Base-by-base conservation (phyloP, 176 grass and related monocot species). In the Ampelocalamus luodianensis region DNA sequence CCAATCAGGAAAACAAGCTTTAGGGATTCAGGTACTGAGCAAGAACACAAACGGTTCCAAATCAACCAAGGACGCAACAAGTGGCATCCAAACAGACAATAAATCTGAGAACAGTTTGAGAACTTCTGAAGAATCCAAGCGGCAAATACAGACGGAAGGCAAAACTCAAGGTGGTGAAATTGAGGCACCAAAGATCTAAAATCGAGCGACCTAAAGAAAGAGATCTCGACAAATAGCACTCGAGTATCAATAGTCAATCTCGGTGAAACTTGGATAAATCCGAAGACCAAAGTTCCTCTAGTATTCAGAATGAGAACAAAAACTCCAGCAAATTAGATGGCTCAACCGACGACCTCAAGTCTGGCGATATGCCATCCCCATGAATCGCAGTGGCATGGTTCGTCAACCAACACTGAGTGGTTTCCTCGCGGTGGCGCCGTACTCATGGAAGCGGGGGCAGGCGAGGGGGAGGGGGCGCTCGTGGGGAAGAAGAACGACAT, bases 21-120 rank as follows among this genome's bases (percentile, higher is more conserved):
- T 72, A 15, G 29, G 32, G 56, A 51, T 87, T 69, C 50, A 87
- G 71, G 7, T 4, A n/a, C 16, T 1, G 10, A 50, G 14, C 4
- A 44, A 46, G 20, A 43, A 71, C 23, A 71, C 3, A 3, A 64
- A 78, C 27, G 48, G 27, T 43, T 37, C 20, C 10, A 15, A 79
- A 78, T 72, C 59, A 80, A 49, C 39, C 29, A 46, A 81, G 18
- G n/a, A 85, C 22, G 93, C 59, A 65, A 24, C 85, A 90, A 34
- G 84, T 29, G 29, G n/a, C n/a, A n/a, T n/a, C n/a, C n/a, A n/a
- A n/a, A n/a, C n/a, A 32, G n/a, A n/a, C n/a, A n/a, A n/a, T n/a
- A n/a, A n/a, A n/a, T n/a, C n/a, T 62, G n/a, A n/a, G n/a, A n/a
- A n/a, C n/a, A n/a, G n/a, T n/a, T n/a, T n/a, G n/a, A n/a, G n/a